Evolutionary conservation across 768 basidiomycete species (phyloP).

Genomic region (Rhodocollybia butyracea): DNA sequence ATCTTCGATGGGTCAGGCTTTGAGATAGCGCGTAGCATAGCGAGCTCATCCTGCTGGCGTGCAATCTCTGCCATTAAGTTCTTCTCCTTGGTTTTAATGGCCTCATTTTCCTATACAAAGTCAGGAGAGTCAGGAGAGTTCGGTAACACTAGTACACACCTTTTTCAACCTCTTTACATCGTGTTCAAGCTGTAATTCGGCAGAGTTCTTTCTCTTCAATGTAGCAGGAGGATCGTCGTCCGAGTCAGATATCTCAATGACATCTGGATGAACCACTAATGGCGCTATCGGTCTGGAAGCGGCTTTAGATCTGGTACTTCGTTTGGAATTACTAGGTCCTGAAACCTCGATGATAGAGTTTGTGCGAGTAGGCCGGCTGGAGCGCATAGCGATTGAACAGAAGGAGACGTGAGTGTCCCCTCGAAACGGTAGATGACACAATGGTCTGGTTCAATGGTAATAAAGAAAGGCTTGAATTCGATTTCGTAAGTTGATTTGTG

Average conservation of each 20-base stretch:
- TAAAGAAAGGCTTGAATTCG: no score
- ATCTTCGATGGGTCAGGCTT: background rate
- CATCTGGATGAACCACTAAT: background rate
- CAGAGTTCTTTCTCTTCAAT: background rate
- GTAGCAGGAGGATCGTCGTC: conserved; percentile 31
- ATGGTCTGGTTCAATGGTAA: no score
- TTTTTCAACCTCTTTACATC: conserved; percentile 42
- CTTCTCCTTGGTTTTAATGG: background rate
- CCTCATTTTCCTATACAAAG: background rate
- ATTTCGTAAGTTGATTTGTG: no score
- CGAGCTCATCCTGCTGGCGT: background rate
- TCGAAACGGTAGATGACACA: no score
- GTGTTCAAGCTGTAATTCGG: conserved; percentile 23
- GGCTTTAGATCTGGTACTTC: background rate
- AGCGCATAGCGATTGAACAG: conserved; percentile 23
- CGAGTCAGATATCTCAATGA: conserved; percentile 5
- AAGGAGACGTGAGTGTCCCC: no score
- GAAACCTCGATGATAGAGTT: conserved; percentile 2
- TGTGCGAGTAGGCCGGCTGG: conserved; percentile 21
- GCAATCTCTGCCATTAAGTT: background rate
- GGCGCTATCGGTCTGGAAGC: background rate
- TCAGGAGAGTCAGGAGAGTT: background rate
- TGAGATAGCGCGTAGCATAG: background rate
- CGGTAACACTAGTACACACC: conserved; percentile 24
- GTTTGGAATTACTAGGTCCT: background rate